These are phyloP conservation scores for Lactarius evosmus DNA, from an alignment of 768 basidiomycete genomes.

Conservation along the genomic window DNA sequence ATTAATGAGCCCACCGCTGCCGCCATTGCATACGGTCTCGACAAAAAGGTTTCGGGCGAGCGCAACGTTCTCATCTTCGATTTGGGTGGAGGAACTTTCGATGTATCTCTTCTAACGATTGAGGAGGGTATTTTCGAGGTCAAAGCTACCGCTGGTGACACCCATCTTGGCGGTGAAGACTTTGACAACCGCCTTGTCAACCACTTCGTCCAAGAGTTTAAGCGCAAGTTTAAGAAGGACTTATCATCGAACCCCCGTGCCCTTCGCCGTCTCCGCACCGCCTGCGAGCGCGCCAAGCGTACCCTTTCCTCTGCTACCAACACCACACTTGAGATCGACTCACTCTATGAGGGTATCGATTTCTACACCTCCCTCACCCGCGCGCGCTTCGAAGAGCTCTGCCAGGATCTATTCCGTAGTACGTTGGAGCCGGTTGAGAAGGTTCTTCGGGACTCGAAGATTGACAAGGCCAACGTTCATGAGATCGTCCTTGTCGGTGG, in stretches of 20 bases:
- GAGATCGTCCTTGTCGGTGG: constrained; percentile 98
- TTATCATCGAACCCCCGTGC: constrained; percentile 91
- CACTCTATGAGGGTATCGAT: constrained; percentile 95
- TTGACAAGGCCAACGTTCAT: constrained; percentile 93
- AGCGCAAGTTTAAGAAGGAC: constrained; percentile 97
- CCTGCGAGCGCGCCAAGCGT: constrained; percentile 98
- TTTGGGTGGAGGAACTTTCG: constrained; percentile 97
- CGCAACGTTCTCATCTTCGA: constrained; percentile 98
- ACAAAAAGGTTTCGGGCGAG: constrained; percentile 88
- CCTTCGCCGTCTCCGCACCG: constrained; percentile 93
- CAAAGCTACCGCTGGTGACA: constrained; percentile 97
- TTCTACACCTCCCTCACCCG: constrained; percentile 98
- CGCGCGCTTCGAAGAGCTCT: constrained; percentile 95
- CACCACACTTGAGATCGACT: constrained; percentile 97
- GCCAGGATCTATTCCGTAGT: constrained; percentile 91
- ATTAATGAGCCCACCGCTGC: constrained; percentile 99
- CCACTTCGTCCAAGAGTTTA: constrained; percentile 96
- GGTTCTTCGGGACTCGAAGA: constrained; percentile 96
- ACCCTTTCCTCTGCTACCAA: constrained; percentile 96
- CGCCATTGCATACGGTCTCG: constrained; percentile 97
- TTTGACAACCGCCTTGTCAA: constrained; percentile 98
- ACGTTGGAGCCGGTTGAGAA: constrained; percentile 96
- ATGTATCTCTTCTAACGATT: constrained; percentile 94
- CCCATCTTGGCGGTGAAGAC: constrained; percentile 97
- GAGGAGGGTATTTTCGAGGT: constrained; percentile 98